Conservation (phyloP, 305 asterid species). For the Solanum hybrid region DNA sequence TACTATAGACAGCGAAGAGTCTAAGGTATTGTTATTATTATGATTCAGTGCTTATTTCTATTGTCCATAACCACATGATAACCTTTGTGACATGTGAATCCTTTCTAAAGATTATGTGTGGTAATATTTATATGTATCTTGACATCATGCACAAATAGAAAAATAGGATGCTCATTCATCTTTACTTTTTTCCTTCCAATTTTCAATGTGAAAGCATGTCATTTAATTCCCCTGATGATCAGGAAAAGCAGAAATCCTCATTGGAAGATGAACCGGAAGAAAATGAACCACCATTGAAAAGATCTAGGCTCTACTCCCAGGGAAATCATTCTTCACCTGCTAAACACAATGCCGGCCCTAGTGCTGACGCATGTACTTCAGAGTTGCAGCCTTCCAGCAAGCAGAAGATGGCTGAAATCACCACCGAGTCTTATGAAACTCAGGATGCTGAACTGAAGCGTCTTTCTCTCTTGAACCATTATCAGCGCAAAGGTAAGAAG, state of each 20-base stretch:
- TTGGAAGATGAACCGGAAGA: constrained; percentile 18
- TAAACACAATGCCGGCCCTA: not conserved
- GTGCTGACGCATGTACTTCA: not conserved
- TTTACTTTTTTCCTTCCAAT: not conserved
- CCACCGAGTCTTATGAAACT: not conserved
- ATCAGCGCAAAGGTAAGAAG: constrained; percentile 9
- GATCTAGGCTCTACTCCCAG: constrained; percentile 10
- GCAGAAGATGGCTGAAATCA: constrained; percentile 6
- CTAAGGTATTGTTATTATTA: constrained; percentile 27
- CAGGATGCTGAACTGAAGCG: not conserved
- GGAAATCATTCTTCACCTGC: constrained; percentile 10
- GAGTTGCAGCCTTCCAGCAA: constrained; percentile 6
- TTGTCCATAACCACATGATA: not conserved
- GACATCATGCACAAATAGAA: not conserved
- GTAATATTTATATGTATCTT: not conserved
- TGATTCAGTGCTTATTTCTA: not conserved
- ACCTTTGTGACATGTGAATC: not conserved
- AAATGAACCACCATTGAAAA: constrained; percentile 18
- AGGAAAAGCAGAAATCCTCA: not conserved
- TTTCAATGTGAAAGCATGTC: not conserved
- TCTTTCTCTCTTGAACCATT: not conserved
- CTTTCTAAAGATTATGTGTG: not conserved
- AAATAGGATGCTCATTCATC: not conserved
- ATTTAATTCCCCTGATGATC: not conserved
- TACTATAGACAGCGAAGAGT: constrained; percentile 31